Percentiles rank a stretch among this genome's conserved stretches.
phyloP scores from a whole-genome alignment of 441 rosid genomes.

The Dalechampia spathulata region DNA sequence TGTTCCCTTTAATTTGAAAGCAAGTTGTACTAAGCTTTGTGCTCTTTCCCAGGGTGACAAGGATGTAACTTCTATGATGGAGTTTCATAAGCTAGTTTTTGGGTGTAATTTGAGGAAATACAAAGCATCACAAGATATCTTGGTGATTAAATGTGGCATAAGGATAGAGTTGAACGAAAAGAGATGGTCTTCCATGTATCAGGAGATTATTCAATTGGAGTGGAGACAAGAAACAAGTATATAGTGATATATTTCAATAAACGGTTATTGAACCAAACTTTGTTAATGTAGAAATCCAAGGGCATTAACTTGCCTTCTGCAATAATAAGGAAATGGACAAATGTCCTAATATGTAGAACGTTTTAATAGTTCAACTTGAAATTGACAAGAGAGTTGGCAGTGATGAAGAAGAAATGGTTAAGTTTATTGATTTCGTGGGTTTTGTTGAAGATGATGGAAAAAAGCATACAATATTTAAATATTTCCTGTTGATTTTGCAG shows the following conservation, averaged over 20 bases:
- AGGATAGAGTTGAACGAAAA: background rate
- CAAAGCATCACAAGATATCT: background rate
- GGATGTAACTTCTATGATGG: background rate
- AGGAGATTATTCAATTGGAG: background rate
- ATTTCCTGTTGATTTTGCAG: background rate
- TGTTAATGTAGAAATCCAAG: background rate
- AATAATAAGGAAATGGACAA: background rate
- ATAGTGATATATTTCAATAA: background rate
- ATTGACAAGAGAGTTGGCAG: background rate
- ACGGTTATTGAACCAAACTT: background rate
- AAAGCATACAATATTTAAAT: background rate
- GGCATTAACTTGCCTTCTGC: background rate
- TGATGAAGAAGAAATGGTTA: background rate
- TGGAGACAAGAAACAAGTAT: background rate
- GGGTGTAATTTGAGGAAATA: background rate
- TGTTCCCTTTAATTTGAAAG: background rate
- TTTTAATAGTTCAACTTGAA: background rate
- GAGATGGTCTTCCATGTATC: background rate
- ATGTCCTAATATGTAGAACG: background rate
- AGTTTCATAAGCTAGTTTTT: background rate
- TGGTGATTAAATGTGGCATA: background rate
- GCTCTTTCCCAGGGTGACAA: slow-evolving; percentile 1
- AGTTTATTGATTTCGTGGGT: too few species aligned
- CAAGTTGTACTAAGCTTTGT: background rate
- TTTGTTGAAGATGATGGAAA: background rate